Evolutionary conservation across 225 moss, liverwort and hornwort species (phyloP), one percentile per base, ranked within the genome.

Genomic region (Lunularia cruciata): DNA sequence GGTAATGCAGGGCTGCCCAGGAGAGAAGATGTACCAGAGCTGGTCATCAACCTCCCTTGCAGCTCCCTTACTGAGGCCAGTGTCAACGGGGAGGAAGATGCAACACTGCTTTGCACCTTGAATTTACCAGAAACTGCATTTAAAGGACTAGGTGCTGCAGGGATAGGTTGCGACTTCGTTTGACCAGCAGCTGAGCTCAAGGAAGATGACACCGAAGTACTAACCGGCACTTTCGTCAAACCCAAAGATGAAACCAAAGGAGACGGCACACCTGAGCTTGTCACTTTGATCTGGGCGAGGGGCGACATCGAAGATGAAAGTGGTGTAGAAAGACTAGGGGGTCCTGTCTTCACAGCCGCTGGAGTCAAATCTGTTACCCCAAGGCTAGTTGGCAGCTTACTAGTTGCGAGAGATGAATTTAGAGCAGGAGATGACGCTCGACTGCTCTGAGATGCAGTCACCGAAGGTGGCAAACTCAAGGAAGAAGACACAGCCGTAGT

Each of bases 401-500:
- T 68, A 20, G 2, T 8, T 64, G 37, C 57, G 31, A 36, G 60
- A 19, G 42, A 13, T 34, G 66, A 47, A 26, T 51, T 62, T 46
- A 31, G 27, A n/a, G 77, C 22, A 32, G 65, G 53, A 19, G 57
- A 34, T 36, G 32, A 33, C 8, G 47, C 16, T 47, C 60, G 43
- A 49, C 49, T 64, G 8, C 48, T 27, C 43, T 74, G 74, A 0
- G 47, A 65, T 10, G 42, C 52, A 9, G 52, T 2, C 19, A 23
- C 61, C 34, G 60, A 39, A 19, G 22, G 15, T 34, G 79, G 48
- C 39, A 47, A 38, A 54, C n/a, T 68, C 28, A 49, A 62, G 51
- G 78, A 43, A 23, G 73, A 73, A 31, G 72, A 63, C 8, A 27
- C 30, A 37, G 43, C 18, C 30, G 60, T 6, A 54, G 43, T 45